Evolutionary conservation across 192 early-diverging fungal species (phyloP).

Genomic region (Oehlia diaphana): DNA sequence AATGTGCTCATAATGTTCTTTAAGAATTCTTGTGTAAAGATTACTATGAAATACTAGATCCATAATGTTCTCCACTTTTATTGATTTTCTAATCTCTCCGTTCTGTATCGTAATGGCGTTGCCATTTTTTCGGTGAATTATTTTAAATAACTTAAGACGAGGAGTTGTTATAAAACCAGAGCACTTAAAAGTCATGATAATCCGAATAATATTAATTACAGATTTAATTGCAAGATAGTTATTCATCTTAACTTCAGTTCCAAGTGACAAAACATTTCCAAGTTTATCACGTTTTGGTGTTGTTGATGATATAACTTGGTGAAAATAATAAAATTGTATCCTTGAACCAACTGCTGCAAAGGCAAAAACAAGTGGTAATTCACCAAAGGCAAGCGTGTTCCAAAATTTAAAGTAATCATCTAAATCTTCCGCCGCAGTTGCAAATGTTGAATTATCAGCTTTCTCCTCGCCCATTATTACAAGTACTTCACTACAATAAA

Average conservation of each 20-base stretch:
- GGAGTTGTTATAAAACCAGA: no score
- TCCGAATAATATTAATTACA: background rate
- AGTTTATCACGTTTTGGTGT: background rate
- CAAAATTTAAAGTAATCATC: background rate
- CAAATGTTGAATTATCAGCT: background rate
- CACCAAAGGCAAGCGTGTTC: background rate
- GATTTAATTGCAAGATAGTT: background rate
- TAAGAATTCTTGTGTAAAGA: no score
- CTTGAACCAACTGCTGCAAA: background rate
- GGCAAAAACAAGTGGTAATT: background rate
- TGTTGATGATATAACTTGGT: background rate
- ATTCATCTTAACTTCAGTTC: background rate
- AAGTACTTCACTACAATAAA: background rate
- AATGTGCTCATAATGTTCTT: no score
- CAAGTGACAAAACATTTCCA: background rate
- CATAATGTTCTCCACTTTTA: no score
- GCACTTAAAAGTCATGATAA: background rate
- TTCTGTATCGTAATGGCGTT: no score
- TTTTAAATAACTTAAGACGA: no score
- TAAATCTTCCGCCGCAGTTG: background rate
- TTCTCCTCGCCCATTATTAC: slow-evolving; percentile 1
- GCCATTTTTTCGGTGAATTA: no score
- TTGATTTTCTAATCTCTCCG: no score
- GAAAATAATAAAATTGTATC: background rate
- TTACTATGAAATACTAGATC: no score